phyloP scores from a whole-genome alignment of 2,329 filamentous ascomycete species.

The Xylariales sp. region DNA sequence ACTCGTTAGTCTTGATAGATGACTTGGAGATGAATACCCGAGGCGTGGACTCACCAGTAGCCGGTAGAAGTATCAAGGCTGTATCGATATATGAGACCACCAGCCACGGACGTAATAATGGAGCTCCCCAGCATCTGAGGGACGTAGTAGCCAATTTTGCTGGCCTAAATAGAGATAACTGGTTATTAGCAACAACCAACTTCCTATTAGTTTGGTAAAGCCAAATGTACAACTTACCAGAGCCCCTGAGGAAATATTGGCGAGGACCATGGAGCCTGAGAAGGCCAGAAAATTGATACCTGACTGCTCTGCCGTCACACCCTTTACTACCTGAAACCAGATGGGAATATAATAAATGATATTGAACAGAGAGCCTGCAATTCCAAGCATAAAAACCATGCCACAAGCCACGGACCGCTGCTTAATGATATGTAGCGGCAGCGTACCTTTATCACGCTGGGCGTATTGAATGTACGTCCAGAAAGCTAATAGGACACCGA shows the following conservation, averaged over 20 bases:
- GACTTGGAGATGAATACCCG: too few relatives aligned
- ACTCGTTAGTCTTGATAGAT: background rate
- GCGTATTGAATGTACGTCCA: constrained; percentile 20
- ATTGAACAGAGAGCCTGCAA: constrained; percentile 6
- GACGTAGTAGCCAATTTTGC: constrained; percentile 22
- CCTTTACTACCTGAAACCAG: constrained; percentile 23
- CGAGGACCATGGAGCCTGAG: constrained; percentile 7
- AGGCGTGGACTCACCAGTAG: constrained; percentile 10
- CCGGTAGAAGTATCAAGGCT: constrained; percentile 13
- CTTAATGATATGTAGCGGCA: constrained; percentile 23
- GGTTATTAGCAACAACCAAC: background rate
- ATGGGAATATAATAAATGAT: constrained; percentile 16
- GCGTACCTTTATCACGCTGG: constrained; percentile 31
- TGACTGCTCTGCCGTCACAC: constrained; percentile 18
- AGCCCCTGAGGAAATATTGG: constrained; percentile 8
- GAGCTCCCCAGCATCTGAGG: constrained; percentile 17
- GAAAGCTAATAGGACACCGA: constrained; percentile 15
- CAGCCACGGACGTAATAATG: constrained; percentile 15
- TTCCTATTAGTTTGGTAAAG: background rate
- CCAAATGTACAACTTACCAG: constrained; percentile 6
- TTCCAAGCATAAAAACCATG: constrained; percentile 11
- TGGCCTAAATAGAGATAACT: constrained; percentile 11
- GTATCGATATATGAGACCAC: constrained; percentile 16
- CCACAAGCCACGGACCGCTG: constrained; percentile 18
- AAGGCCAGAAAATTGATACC: constrained; percentile 17